Base-by-base conservation (phyloP, 73 alveolate genomes). In the Breviolum minutum region DNA sequence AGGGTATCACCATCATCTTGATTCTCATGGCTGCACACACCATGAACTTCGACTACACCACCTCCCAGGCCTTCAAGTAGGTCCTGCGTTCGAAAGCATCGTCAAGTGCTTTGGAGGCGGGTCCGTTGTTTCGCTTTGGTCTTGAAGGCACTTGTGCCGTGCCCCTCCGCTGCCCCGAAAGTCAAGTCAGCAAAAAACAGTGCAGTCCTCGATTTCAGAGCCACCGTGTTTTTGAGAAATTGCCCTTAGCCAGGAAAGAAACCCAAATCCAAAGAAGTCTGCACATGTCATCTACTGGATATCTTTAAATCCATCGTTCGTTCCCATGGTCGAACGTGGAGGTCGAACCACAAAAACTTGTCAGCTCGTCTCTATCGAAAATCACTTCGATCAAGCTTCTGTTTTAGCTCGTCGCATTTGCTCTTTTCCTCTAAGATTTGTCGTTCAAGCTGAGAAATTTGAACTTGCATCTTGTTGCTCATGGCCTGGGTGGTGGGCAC, bases 331-430 rank as follows among this genome's bases (percentile, higher is more conserved):
- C 3, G 54, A 40, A 40, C 54, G 5, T 40, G 54, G 54, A 40
- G 54, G 5, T 40, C 54, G 54, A 40, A 40, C 54, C 3, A 40
- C 54, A 40, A 40, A 40, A 40, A 40, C 54, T 40, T 40, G 54
- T 40, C 54, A 40, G 54, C 3, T 0, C 5, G 54, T 40, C 54
- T 40, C 54, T 40, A 40, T 40, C 54, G 3, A 40, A 40, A 40
- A 40, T 40, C 0, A 73, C 61, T 11, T 8, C 87, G 26, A 54
- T 69, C 48, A 0, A 76, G 98, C 24, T 48, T 66, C 98, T 92
- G 98, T 26, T 92, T 92, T 54, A 92, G 30, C 98, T 92, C 99
- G 20, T 96, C 96, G 63, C 98, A 87, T 66, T 99, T 94, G 96
- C 95, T 68, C 30, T 60, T 91, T 80, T 94, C 93, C n/a, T 99